A percentile compares a stretch with the other conserved stretches of the same genome.
These are phyloP conservation scores for Fomitopsis betulina DNA, from an alignment of 1,284 basidiomycete species.

Conservation along the genomic window DNA sequence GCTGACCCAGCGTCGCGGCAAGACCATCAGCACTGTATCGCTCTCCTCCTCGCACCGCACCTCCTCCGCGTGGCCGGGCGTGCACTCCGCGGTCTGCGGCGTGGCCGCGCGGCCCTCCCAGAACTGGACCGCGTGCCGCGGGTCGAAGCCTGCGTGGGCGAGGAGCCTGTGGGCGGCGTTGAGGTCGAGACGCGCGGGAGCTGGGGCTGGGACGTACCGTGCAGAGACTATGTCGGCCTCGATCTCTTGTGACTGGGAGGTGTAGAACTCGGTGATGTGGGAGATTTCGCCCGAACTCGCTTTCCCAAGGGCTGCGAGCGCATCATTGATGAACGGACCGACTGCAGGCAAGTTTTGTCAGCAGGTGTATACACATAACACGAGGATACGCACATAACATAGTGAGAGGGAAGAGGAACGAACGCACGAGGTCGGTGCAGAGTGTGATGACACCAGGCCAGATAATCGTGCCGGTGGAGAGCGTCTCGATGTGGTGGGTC, in stretches of 20 bases:
- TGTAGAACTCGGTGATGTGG: slow-evolving; percentile 67
- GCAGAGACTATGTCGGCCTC: slow-evolving; percentile 89
- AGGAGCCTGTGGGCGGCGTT: slow-evolving; percentile 50
- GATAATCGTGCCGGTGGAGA: slow-evolving; percentile 78
- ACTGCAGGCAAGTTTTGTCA: slow-evolving; percentile 27
- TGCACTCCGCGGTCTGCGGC: slow-evolving; percentile 34
- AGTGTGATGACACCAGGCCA: slow-evolving; percentile 79
- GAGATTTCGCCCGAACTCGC: slow-evolving; percentile 70
- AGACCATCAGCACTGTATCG: neutral
- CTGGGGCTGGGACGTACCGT: slow-evolving; percentile 39
- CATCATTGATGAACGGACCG: slow-evolving; percentile 89
- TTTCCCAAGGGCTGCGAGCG: slow-evolving; percentile 75
- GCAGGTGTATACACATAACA: neutral
- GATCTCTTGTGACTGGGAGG: slow-evolving; percentile 73
- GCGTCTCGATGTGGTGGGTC: slow-evolving; percentile 84
- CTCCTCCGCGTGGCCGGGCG: slow-evolving; percentile 25
- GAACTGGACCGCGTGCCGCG: slow-evolving; percentile 66
- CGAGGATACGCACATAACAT: slow-evolving; percentile 48
- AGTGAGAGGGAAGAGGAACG: slow-evolving; percentile 81
- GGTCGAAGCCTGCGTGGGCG: slow-evolving; percentile 83
- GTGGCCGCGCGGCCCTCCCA: slow-evolving; percentile 54
- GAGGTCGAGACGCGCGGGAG: neutral
- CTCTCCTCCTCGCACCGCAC: slow-evolving; percentile 6
- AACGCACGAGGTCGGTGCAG: slow-evolving; percentile 66
- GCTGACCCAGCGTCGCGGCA: slow-evolving; percentile 30